Percentiles rank a stretch among this genome's conserved stretches.
Conservation (phyloP, 345 rosid genomes). For the Raphanus raphanistrum region DNA sequence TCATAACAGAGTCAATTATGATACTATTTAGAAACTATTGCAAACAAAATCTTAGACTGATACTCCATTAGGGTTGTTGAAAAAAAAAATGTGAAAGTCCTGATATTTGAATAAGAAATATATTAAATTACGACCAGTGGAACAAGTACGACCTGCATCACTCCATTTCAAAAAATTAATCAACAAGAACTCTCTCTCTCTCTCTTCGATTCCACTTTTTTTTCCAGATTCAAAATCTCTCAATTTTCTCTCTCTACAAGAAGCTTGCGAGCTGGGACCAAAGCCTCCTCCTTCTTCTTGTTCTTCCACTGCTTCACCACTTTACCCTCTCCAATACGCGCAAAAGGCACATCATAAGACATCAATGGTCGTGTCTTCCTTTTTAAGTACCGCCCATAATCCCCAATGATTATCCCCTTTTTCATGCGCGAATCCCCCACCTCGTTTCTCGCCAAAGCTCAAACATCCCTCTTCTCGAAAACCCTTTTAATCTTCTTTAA, state of each 20-base stretch:
- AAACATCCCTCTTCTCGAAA: not conserved
- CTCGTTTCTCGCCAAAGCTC: slow-evolving; percentile 1
- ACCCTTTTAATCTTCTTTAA: not conserved
- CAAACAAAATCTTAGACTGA: not conserved
- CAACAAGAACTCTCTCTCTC: slow-evolving; percentile 4
- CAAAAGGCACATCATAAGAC: slow-evolving; percentile 25
- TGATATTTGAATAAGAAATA: not conserved
- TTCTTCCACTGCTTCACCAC: slow-evolving; percentile 6
- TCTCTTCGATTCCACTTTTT: slow-evolving; percentile 19
- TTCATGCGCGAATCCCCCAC: slow-evolving; percentile 35
- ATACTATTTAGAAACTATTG: not conserved
- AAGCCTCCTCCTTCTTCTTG: slow-evolving; percentile 11
- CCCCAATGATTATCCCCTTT: slow-evolving; percentile 36
- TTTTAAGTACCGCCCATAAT: slow-evolving; percentile 17
- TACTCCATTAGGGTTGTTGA: not conserved
- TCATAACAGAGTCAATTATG: not conserved
- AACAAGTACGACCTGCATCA: slow-evolving; percentile 35
- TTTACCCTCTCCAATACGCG: slow-evolving; percentile 16
- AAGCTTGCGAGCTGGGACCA: too few species aligned
- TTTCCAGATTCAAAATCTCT: slow-evolving; percentile 18
- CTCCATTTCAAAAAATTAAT: slow-evolving; percentile 14
- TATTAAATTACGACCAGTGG: not conserved
- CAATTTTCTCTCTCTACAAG: slow-evolving; percentile 21
- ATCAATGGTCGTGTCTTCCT: slow-evolving; percentile 20
- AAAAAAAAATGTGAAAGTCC: not conserved